Base-by-base conservation (phyloP, 176 grass and related monocot genomes). In the Carex kokanica region DNA sequence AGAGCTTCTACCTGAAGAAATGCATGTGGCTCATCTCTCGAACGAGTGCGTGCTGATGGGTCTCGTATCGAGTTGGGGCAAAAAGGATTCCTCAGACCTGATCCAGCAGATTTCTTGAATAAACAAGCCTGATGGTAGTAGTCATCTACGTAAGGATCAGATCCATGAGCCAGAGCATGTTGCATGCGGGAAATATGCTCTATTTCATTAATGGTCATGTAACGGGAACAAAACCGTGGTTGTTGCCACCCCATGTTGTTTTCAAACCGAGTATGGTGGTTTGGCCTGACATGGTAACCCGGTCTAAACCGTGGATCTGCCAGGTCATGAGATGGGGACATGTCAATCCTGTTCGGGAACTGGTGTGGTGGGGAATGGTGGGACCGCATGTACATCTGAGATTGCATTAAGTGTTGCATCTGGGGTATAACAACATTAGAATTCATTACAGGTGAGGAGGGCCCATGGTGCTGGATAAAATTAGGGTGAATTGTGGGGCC, bases 61-160 rank as follows among this genome's bases (percentile, higher is more conserved):
- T 93, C 91, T 64, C 86, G 85, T 75, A 91, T 93, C 59, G 84
- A 63, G 77, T 78, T 90, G 63, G 94, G 94, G 82, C 89, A 97
- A 71, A 97, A 97, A 81, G 88, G 91, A 84, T 97, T 91, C 85
- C 90, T 93, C 51, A 89, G 59, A 62, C 64, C 86, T 84, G 85
- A 88, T 21, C 83, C 91, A 53, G 62, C 75, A 68, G 91, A 88
- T 78, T 87, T 97, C 81, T 85, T 97, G 31, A 86, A 87, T 43
- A 97, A 82, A 80, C 89, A 91, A 85, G 94, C 91, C 86, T 97
- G 94, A 62, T 97, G 94, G 86, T 93, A 97, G 71, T 97, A 93
- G 80, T 97, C 94, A 79, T 97, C 94, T 69, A 93, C 70, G 60
- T 97, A 97, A 3, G 94, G 89, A 23, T 97, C 94, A 79, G 81